phyloP scores from a whole-genome alignment of 2,329 filamentous ascomycete species.

The Penicillium thymicola region DNA sequence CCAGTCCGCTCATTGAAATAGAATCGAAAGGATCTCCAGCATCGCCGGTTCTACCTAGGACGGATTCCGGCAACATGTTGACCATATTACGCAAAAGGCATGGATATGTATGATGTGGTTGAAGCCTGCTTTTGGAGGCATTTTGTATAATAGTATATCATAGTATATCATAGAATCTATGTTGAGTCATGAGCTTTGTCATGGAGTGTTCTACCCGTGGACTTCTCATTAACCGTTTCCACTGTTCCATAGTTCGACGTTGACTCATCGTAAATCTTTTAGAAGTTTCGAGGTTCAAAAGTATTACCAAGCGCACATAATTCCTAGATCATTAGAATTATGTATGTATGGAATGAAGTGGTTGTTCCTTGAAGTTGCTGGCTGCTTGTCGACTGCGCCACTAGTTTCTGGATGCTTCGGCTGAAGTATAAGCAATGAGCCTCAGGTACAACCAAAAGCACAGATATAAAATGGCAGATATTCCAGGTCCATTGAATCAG shows the following conservation, averaged over 20 bases:
- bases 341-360: neutral
- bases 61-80: neutral
- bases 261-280: neutral
- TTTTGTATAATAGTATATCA: neutral
- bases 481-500: neutral
- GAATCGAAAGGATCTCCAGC: neutral
- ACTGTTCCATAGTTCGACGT: too few species aligned
- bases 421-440: slow-evolving; percentile 5
- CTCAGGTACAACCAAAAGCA: neutral
- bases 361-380: slow-evolving; percentile 9
- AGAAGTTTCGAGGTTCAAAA: neutral
- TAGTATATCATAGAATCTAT: neutral
- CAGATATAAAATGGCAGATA: slow-evolving; percentile 2
- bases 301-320: neutral
- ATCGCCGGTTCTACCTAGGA: neutral
- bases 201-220: neutral
- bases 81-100: neutral
- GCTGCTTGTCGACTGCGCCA: slow-evolving; percentile 14
- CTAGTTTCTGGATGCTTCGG: slow-evolving; percentile 19
- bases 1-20: neutral
- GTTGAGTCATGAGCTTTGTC: neutral
- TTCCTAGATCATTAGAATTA: neutral
- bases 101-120: neutral
- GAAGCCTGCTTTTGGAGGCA: neutral
- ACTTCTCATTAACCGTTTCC: too few species aligned